Conservation (phyloP, 768 basidiomycete species). For the Leccinum fibrillosum region DNA sequence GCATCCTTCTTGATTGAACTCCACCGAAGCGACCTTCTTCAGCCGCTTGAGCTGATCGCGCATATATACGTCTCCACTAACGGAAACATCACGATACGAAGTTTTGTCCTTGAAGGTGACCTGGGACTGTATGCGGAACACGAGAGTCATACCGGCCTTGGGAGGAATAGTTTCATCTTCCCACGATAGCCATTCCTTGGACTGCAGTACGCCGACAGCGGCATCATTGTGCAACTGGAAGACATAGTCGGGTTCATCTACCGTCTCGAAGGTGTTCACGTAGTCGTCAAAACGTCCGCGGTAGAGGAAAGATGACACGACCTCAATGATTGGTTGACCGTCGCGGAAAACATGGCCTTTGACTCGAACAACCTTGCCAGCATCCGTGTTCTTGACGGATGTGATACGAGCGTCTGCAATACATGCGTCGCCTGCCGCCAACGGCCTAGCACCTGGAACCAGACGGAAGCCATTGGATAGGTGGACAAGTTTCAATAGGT, state of each 20-base stretch:
- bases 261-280: conserved; percentile 92
- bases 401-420: conserved; percentile 84
- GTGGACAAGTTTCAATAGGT: conserved; percentile 93
- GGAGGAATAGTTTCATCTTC: conserved; percentile 78
- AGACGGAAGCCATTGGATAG: conserved; percentile 96
- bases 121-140: conserved; percentile 86
- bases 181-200: conserved; percentile 99
- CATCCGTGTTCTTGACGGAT: conserved; percentile 86
- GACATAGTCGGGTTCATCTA: conserved; percentile 85
- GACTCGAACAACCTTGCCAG: conserved; percentile 91
- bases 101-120: conserved; percentile 90
- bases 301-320: conserved; percentile 93
- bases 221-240: conserved; percentile 75
- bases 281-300: conserved; percentile 93
- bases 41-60: conserved; percentile 85
- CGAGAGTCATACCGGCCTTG: conserved; percentile 73
- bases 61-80: conserved; percentile 82
- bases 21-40: conserved; percentile 84
- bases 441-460: conserved; percentile 69
- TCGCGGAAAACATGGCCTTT: conserved; percentile 79
- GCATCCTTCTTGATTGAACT: conserved; percentile 82
- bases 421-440: conserved; percentile 86
- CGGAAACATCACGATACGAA: conserved; percentile 75
- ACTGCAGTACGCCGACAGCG: conserved; percentile 83
- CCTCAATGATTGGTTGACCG: conserved; percentile 83